Percentiles rank a stretch among this genome's conserved stretches.
Conservation (phyloP, 768 basidiomycete genomes). For the Lactarius tabidus region DNA sequence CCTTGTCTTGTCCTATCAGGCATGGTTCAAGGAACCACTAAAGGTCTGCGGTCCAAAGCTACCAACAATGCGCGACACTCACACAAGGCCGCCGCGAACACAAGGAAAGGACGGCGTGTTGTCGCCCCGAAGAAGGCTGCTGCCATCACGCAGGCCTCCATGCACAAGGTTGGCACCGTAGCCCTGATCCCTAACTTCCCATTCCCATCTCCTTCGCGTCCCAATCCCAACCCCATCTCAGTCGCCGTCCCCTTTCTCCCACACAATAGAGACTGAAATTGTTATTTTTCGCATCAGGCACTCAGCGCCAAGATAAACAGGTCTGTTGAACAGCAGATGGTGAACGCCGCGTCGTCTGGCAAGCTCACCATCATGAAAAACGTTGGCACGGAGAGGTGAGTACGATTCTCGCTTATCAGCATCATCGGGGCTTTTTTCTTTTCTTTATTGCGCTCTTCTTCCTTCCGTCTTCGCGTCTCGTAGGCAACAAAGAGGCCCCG, state of each 20-base stretch:
- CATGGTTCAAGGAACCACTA: conserved; percentile 88
- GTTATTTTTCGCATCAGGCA: conserved; percentile 42
- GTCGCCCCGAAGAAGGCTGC: conserved; percentile 79
- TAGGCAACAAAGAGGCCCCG: not conserved
- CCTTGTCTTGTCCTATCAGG: not conserved
- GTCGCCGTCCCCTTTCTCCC: not conserved
- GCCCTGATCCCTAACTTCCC: not conserved
- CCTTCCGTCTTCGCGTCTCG: not conserved
- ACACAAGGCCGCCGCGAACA: conserved; percentile 60
- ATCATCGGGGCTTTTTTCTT: not conserved
- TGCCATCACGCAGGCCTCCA: conserved; percentile 67
- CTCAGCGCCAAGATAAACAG: conserved; percentile 88
- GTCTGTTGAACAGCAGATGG: conserved; percentile 90
- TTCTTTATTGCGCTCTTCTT: not conserved
- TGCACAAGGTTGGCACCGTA: conserved; percentile 59
- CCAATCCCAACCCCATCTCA: not conserved
- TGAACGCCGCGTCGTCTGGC: conserved; percentile 80
- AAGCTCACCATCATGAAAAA: conserved; percentile 93
- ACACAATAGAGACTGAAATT: conserved; percentile 3
- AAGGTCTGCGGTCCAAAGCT: conserved; percentile 59
- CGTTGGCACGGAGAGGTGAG: conserved; percentile 40
- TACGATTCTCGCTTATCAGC: not conserved
- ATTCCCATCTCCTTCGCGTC: not conserved
- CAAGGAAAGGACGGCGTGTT: conserved; percentile 75
- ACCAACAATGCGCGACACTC: conserved; percentile 51